Percentiles rank a stretch among this genome's conserved stretches.
phyloP scores from a whole-genome alignment of 1,284 basidiomycete species.

The Boletus smithii region DNA sequence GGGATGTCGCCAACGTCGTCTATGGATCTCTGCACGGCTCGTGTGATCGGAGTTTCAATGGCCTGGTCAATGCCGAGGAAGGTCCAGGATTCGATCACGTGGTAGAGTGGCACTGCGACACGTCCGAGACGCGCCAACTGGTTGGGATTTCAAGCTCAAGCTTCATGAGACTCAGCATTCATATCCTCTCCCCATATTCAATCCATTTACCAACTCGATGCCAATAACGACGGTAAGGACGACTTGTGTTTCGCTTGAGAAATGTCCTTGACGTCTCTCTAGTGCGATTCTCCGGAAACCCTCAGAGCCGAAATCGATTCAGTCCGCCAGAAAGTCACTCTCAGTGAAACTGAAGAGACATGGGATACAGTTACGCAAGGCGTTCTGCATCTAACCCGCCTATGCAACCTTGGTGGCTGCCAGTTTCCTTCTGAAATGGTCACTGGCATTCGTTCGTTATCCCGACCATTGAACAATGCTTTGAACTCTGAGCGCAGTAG shows the following conservation, averaged over 20 bases:
- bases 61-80: slow-evolving; percentile 26
- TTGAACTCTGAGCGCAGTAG: slow-evolving; percentile 76
- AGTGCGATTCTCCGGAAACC: slow-evolving; percentile 36
- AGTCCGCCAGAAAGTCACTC: slow-evolving; percentile 44
- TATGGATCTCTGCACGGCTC: slow-evolving; percentile 1
- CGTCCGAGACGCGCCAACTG: slow-evolving; percentile 22
- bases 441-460: slow-evolving; percentile 49
- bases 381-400: slow-evolving; percentile 49
- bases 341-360: slow-evolving; percentile 77
- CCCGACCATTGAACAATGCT: slow-evolving; percentile 55
- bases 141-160: slow-evolving; percentile 13
- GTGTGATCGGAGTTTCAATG: slow-evolving; percentile 27
- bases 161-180: slow-evolving; percentile 19
- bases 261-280: slow-evolving; percentile 4
- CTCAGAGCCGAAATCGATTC: slow-evolving; percentile 43
- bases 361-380: slow-evolving; percentile 74
- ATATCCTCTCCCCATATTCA: background rate
- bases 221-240: slow-evolving; percentile 30
- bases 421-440: slow-evolving; percentile 57
- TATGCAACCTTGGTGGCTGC: slow-evolving; percentile 57
- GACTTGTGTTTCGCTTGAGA: rapidly evolving
- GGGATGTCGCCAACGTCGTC: slow-evolving; percentile 17
- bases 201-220: slow-evolving; percentile 20
- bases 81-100: slow-evolving; percentile 25
- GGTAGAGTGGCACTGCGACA: slow-evolving; percentile 18